Conservation (phyloP, 352 stramenopile species). For the Paralagenidium karlingii region DNA sequence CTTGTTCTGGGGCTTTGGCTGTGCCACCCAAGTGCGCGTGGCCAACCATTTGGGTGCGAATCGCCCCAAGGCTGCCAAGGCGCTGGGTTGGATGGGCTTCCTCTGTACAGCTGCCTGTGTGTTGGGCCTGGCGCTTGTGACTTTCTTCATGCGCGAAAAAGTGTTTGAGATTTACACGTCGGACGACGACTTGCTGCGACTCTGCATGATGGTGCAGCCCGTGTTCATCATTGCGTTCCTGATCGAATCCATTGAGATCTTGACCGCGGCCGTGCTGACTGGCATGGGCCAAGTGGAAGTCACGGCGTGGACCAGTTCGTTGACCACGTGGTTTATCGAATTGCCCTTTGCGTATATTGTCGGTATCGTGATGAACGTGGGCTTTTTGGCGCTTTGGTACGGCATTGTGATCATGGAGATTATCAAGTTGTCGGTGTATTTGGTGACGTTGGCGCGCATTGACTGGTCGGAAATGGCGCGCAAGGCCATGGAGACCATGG, state of each 20-base stretch:
- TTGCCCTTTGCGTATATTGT: slow-evolving; percentile 40
- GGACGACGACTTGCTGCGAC: slow-evolving; percentile 25
- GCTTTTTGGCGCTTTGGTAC: slow-evolving; percentile 41
- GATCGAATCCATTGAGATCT: slow-evolving; percentile 45
- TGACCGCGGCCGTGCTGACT: slow-evolving; percentile 25
- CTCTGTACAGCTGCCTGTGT: slow-evolving; percentile 38
- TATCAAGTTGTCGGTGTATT: slow-evolving; percentile 27
- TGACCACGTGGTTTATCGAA: slow-evolving; percentile 45
- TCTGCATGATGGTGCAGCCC: slow-evolving; percentile 35
- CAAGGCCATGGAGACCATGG: slow-evolving; percentile 21
- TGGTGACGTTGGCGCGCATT: slow-evolving; percentile 17
- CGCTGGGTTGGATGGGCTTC: slow-evolving; percentile 47
- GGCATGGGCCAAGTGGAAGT: slow-evolving; percentile 40
- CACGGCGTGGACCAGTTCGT: slow-evolving; percentile 31
- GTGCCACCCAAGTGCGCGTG: slow-evolving; percentile 61
- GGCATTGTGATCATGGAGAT: slow-evolving; percentile 31
- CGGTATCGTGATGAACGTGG: slow-evolving; percentile 23
- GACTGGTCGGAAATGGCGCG: slow-evolving; percentile 30
- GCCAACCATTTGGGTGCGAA: slow-evolving; percentile 65
- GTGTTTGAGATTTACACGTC: slow-evolving; percentile 52
- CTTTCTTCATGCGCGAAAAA: slow-evolving; percentile 22
- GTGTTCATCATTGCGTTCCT: slow-evolving; percentile 44
- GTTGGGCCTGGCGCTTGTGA: slow-evolving; percentile 18
- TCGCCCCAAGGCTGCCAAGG: slow-evolving; percentile 43
- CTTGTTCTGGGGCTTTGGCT: slow-evolving; percentile 75